Conservation (phyloP, 495 filamentous ascomycete species). For the Aspergillus bertholletiae region DNA sequence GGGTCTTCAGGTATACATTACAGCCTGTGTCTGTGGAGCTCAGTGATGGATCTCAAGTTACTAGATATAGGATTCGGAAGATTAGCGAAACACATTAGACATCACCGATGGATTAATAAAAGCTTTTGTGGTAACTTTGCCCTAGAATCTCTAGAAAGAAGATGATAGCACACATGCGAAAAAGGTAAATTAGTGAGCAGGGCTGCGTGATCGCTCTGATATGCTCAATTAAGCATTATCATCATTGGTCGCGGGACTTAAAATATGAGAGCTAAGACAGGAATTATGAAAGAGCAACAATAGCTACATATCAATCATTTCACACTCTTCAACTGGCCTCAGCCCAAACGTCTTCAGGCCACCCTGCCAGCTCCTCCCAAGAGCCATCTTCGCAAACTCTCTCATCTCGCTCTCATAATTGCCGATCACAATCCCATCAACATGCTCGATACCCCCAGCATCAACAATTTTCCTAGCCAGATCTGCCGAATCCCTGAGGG, state of each 20-base stretch:
- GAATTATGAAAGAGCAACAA: no score
- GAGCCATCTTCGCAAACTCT: slow-evolving; percentile 16
- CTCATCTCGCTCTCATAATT: slow-evolving; percentile 34
- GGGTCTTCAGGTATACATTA: slow-evolving; percentile 22
- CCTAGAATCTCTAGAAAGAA: no score
- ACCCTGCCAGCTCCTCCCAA: slow-evolving; percentile 23
- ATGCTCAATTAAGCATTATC: no score
- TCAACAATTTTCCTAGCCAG: slow-evolving; percentile 25
- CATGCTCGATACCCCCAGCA: slow-evolving; percentile 19
- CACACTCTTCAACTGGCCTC: slow-evolving; percentile 22
- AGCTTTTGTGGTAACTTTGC: no score
- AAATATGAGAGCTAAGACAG: no score
- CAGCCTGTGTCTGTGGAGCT: slow-evolving; percentile 10
- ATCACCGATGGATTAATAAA: no score
- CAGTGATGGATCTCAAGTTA: slow-evolving; percentile 24
- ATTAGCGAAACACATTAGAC: neutral
- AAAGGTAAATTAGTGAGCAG: no score
- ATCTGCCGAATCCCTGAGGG: slow-evolving; percentile 39
- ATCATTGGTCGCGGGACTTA: no score
- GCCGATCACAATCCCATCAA: slow-evolving; percentile 15
- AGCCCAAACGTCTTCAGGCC: slow-evolving; percentile 27
- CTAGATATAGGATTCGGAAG: slow-evolving; percentile 14
- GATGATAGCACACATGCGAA: no score
- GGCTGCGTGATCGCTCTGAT: no score
- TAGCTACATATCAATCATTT: slow-evolving; percentile 10